Base-by-base conservation (phyloP, 345 rosid genomes). In the Boechera retrofracta region DNA sequence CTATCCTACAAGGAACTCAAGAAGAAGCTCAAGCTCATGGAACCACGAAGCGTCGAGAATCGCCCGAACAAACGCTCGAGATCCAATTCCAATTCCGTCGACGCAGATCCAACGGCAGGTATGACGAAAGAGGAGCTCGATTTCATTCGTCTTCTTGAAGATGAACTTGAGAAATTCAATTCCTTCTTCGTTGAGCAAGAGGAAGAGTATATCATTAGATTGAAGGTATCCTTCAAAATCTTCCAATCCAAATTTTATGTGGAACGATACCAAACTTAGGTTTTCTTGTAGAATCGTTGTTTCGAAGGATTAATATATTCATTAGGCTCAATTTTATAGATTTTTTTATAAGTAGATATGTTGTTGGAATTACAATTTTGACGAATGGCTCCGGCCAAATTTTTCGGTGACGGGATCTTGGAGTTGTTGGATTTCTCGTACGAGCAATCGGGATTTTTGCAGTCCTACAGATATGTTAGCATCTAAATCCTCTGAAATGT, bases 1-100 rank as follows among this genome's bases (percentile, higher is more conserved):
- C 88, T 92, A 60, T 92, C 98, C 39, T 94, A 94, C 89, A 94
- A 94, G 87, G 97, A 88, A 11, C 92, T 94, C 62, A 94, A 94
- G 85, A 92, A 94, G 91, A 75, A 75, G 69, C 76, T 94, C 72
- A 94, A 94, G 85, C 87, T 88, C 36, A 70, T 90, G 60, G 89
- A 88, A 52, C 92, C 88, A 6, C 81, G 73, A 49, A 66, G 24
- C 54, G 82, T 77, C 10, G 87, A 81, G 13, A 60, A 67, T 73
- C 83, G 91, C 67, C 91, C 91, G 0, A 66, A 24, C 64, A 92
- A 90, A 77, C 87, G 89, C 15, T 74, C 79, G 7, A 85, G 94
- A 72, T 57, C 83, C 29, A 84, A 83, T 4, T 80, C 42, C 1
- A 75, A 74, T 11, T 80, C 67, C 5, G 56, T 8, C 6, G 78